phyloP scores from a whole-genome alignment of 2,329 filamentous ascomycete species.

The Exophiala spinifera region DNA sequence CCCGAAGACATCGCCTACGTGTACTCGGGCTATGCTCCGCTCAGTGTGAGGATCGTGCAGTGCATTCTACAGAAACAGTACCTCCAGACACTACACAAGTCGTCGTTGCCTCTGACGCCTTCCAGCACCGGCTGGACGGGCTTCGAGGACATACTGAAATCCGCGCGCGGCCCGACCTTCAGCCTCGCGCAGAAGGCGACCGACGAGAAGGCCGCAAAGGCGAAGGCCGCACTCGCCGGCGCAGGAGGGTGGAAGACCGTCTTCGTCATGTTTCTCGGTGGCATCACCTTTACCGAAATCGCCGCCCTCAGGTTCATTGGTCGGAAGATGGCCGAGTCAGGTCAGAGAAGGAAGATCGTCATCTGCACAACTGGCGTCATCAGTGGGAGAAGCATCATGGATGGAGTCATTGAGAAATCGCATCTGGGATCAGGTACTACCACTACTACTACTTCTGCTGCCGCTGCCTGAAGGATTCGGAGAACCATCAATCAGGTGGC shows the following conservation, averaged over 20 bases:
- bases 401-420: conserved; percentile 70
- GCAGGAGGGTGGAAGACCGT: conserved; percentile 75
- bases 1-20: conserved; percentile 97
- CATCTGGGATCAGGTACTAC: conserved; percentile 21
- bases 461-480: not conserved
- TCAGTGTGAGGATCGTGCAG: conserved; percentile 87
- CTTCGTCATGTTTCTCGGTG: conserved; percentile 96
- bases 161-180: conserved; percentile 82
- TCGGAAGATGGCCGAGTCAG: conserved; percentile 70
- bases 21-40: conserved; percentile 92
- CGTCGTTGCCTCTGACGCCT: conserved; percentile 55
- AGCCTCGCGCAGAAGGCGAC: conserved; percentile 81
- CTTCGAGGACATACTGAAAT: conserved; percentile 88
- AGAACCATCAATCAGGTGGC: not conserved
- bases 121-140: conserved; percentile 81
- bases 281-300: conserved; percentile 93
- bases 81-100: conserved; percentile 67
- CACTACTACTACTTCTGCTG: too few species aligned
- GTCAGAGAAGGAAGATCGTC: conserved; percentile 67
- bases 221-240: conserved; percentile 76
- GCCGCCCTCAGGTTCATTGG: conserved; percentile 89
- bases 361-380: conserved; percentile 92
- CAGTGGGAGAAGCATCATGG: conserved; percentile 85
- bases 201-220: conserved; percentile 87
- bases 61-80: conserved; percentile 89